Evolutionary conservation across 1,284 basidiomycete species (phyloP).

Genomic region (Boletus smithii): DNA sequence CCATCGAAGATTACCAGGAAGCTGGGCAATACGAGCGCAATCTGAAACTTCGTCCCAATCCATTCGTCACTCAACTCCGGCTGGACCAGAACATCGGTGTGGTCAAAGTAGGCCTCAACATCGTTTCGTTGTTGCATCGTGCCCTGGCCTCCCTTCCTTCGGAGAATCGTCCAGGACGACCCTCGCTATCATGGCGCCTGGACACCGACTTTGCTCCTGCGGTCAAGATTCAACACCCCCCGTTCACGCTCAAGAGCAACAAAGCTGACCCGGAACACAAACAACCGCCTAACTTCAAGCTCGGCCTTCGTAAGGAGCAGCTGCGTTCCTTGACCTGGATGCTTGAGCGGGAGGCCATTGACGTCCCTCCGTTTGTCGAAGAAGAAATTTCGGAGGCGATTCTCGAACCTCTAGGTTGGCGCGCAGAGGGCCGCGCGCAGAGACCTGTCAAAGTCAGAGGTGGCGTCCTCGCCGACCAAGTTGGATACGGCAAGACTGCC

Average conservation of each 20-base stretch:
- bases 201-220: slow-evolving; percentile 73
- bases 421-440: slow-evolving; percentile 87
- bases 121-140: slow-evolving; percentile 84
- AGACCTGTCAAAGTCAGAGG: slow-evolving; percentile 75
- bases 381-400: slow-evolving; percentile 93
- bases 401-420: slow-evolving; percentile 84
- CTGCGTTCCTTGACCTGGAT: slow-evolving; percentile 92
- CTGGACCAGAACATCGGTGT: slow-evolving; percentile 66
- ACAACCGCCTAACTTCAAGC: slow-evolving; percentile 78
- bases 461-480: slow-evolving; percentile 93
- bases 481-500: slow-evolving; percentile 96
- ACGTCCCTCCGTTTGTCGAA: slow-evolving; percentile 77
- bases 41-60: slow-evolving; percentile 81
- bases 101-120: slow-evolving; percentile 85
- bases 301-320: slow-evolving; percentile 79
- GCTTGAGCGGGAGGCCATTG: slow-evolving; percentile 72
- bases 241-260: slow-evolving; percentile 77
- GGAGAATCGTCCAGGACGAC: slow-evolving; percentile 46
- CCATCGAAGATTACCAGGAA: slow-evolving; percentile 79
- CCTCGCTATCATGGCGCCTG: slow-evolving; percentile 74
- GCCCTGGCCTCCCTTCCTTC: slow-evolving; percentile 79
- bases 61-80: slow-evolving; percentile 86
- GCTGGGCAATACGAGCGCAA: slow-evolving; percentile 86
- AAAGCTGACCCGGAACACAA: slow-evolving; percentile 67
- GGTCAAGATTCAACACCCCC: slow-evolving; percentile 57